Evolutionary conservation across 768 basidiomycete species (phyloP).

Genomic region (Phlebiopsis gigantea): DNA sequence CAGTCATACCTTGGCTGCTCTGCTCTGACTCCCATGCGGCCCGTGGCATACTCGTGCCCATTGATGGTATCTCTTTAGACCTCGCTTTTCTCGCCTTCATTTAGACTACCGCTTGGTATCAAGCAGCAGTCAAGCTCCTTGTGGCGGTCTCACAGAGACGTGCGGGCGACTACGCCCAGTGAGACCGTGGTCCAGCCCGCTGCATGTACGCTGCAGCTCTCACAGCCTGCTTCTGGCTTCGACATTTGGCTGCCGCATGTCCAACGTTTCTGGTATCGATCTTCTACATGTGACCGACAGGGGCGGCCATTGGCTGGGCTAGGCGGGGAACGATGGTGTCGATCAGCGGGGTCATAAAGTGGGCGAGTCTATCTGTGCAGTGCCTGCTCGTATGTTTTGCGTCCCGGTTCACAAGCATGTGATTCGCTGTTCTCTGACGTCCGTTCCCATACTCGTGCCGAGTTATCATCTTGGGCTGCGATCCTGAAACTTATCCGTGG

Average conservation of each 20-base stretch:
- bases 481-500: too few relatives aligned
- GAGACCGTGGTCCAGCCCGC: neutral
- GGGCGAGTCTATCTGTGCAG: neutral
- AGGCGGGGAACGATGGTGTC: neutral
- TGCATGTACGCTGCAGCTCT: neutral
- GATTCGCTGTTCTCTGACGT: neutral
- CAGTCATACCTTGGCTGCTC: neutral
- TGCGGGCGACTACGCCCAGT: neutral
- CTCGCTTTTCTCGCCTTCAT: too few relatives aligned
- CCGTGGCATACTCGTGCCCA: constrained; percentile 3
- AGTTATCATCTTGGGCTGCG: neutral
- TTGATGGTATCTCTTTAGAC: neutral
- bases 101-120: too few relatives aligned
- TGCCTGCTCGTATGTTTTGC: neutral
- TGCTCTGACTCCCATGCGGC: neutral
- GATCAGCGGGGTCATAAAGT: neutral
- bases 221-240: neutral
- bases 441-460: neutral
- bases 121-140: too few relatives aligned
- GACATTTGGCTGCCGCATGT: neutral
- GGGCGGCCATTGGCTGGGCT: neutral
- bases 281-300: neutral
- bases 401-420: neutral
- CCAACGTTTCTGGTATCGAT: neutral
- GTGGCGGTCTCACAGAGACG: neutral